A percentile compares a stretch with the other conserved stretches of the same genome.
phyloP scores from a whole-genome alignment of 106 monocot genomes.

The Platanthera zijinensis region DNA sequence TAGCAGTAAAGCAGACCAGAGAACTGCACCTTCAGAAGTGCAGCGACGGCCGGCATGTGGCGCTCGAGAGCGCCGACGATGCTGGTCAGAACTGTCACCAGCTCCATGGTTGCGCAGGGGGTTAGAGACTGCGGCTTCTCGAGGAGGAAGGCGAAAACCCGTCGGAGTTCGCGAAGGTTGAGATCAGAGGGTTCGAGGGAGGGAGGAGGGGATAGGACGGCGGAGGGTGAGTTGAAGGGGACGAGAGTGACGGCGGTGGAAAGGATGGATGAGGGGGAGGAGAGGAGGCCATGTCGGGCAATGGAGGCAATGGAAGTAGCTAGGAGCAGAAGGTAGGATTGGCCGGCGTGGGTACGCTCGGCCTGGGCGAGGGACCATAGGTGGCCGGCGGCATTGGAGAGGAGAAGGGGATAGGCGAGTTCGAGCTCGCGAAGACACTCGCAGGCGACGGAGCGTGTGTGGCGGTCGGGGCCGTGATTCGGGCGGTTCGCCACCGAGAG shows the following conservation, averaged over 20 bases:
- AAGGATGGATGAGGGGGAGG: slow-evolving; percentile 28
- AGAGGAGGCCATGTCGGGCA: slow-evolving; percentile 20
- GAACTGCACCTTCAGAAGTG: slow-evolving; percentile 93
- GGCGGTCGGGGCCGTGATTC: slow-evolving; percentile 65
- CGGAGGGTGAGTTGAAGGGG: slow-evolving; percentile 47
- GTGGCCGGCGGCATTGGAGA: slow-evolving; percentile 61
- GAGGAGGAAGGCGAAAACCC: slow-evolving; percentile 59
- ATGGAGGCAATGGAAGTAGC: slow-evolving; percentile 42
- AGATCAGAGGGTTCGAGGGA: slow-evolving; percentile 25
- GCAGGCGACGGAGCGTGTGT: slow-evolving; percentile 49
- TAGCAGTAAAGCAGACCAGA: slow-evolving; percentile 74
- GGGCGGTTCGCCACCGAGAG: slow-evolving; percentile 68
- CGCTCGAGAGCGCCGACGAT: slow-evolving; percentile 42
- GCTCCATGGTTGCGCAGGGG: slow-evolving; percentile 46
- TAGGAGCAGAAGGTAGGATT: slow-evolving; percentile 68
- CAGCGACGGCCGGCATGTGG: slow-evolving; percentile 46
- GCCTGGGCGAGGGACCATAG: slow-evolving; percentile 64
- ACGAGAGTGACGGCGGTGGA: slow-evolving; percentile 39
- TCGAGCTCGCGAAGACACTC: slow-evolving; percentile 89
- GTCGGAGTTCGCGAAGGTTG: slow-evolving; percentile 59
- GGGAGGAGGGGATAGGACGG: slow-evolving; percentile 3
- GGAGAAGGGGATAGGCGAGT: slow-evolving; percentile 44
- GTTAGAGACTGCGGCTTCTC: slow-evolving; percentile 58
- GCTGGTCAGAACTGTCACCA: slow-evolving; percentile 38
- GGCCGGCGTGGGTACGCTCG: slow-evolving; percentile 79